Conservation (phyloP, 1,284 basidiomycete genomes). For the Malassezia sp. region DNA sequence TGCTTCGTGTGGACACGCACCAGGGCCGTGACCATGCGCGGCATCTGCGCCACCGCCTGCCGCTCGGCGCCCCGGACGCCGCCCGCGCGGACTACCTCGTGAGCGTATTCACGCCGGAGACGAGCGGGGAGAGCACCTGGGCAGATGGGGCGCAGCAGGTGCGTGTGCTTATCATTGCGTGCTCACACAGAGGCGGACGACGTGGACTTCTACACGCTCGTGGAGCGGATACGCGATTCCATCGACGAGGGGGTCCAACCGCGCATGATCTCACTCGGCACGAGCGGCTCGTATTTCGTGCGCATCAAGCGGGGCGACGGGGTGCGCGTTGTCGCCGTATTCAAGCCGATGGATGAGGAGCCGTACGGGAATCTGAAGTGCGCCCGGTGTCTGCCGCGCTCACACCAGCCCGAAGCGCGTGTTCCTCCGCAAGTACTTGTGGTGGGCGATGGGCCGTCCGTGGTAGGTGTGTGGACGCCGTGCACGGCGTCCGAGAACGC, state of each 20-base stretch:
- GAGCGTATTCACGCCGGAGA: slow-evolving; percentile 17
- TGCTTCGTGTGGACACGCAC: no score
- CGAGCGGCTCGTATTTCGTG: slow-evolving; percentile 42
- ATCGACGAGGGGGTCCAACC: slow-evolving; percentile 33
- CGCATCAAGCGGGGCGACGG: slow-evolving; percentile 12
- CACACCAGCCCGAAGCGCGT: slow-evolving; percentile 34
- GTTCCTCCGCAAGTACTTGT: slow-evolving; percentile 42
- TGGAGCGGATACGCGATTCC: slow-evolving; percentile 27
- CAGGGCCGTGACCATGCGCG: slow-evolving; percentile 1
- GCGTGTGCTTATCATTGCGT: neutral
- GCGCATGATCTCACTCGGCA: slow-evolving; percentile 42
- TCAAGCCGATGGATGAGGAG: slow-evolving; percentile 45
- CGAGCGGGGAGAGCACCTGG: slow-evolving; percentile 1
- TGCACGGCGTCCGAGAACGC: no score
- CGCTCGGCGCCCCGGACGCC: neutral
- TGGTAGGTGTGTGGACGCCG: slow-evolving; percentile 17
- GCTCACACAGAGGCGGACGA: neutral
- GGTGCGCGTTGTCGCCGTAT: slow-evolving; percentile 30
- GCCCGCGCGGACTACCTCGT: slow-evolving; percentile 10
- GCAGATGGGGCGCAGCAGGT: neutral
- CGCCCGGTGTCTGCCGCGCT: slow-evolving; percentile 23
- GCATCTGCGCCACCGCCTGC: neutral
- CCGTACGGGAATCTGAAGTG: slow-evolving; percentile 45
- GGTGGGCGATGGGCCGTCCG: slow-evolving; percentile 46
- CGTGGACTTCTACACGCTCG: slow-evolving; percentile 18